Conservation (phyloP, 2,329 filamentous ascomycete genomes). For the Pseudogymnoascus sp. region DNA sequence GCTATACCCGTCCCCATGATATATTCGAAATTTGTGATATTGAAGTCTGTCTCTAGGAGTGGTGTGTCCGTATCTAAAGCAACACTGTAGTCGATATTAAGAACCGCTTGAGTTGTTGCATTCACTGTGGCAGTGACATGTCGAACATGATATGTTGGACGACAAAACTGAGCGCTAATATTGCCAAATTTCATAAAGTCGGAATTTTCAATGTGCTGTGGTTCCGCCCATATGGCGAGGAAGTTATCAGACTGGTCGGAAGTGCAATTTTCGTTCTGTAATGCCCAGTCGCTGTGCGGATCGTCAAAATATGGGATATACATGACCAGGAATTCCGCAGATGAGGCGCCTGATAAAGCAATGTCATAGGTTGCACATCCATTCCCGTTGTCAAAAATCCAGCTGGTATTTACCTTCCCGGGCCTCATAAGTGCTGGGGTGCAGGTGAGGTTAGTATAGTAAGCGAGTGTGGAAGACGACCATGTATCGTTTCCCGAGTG, state of each 20-base stretch:
- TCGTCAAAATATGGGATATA: conserved; percentile 29
- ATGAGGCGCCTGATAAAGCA: not conserved
- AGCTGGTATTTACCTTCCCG: not conserved
- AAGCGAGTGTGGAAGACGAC: conserved; percentile 26
- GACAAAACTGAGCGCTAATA: conserved; percentile 36
- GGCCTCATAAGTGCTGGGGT: conserved; percentile 26
- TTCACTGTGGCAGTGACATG: conserved; percentile 34
- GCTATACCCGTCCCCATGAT: conserved; percentile 20
- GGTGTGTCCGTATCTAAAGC: conserved; percentile 12
- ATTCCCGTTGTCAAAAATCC: conserved; percentile 31
- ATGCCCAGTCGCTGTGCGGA: conserved; percentile 26
- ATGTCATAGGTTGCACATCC: conserved; percentile 30
- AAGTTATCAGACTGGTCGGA: conserved; percentile 33
- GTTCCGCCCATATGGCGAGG: conserved; percentile 25
- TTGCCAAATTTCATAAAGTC: conserved; percentile 11
- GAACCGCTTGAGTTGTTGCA: conserved; percentile 19
- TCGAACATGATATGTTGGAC: conserved; percentile 39
- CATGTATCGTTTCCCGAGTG: conserved; percentile 14
- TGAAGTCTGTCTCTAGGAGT: conserved; percentile 28
- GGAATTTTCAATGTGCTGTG: not conserved
- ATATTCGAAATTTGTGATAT: conserved; percentile 33
- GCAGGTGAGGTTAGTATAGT: conserved; percentile 32
- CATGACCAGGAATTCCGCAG: conserved; percentile 4
- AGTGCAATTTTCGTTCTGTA: too few species aligned
- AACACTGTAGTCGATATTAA: conserved; percentile 4